Percentiles rank a stretch among this genome's conserved stretches.
Conservation (phyloP, 2,329 filamentous ascomycete species). For the Daldinia sp. region DNA sequence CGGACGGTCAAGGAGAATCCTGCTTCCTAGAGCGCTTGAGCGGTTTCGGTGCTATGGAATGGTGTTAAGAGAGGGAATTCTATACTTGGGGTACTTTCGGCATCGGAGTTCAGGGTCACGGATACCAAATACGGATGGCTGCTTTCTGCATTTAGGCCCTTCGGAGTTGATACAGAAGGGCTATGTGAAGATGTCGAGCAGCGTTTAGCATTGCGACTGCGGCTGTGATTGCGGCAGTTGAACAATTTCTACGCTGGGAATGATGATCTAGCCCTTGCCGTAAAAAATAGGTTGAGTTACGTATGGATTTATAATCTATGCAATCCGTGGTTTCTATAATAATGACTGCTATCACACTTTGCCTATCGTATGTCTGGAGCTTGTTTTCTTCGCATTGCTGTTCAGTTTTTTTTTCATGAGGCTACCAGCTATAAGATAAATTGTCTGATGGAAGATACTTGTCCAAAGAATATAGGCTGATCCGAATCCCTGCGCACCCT, state of each 20-base stretch:
- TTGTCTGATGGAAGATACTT: neutral
- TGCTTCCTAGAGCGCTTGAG: constrained; percentile 56
- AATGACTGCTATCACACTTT: neutral
- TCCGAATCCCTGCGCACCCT: neutral
- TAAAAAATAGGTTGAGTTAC: constrained; percentile 6
- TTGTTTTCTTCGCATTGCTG: neutral
- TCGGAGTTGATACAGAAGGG: constrained; percentile 38
- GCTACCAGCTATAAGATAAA: no score
- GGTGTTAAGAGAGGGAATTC: constrained; percentile 11
- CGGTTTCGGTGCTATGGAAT: neutral
- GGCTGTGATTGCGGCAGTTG: constrained; percentile 10
- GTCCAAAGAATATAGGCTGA: neutral
- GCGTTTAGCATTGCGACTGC: constrained; percentile 22
- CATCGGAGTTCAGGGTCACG: constrained; percentile 42
- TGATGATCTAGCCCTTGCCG: constrained; percentile 10
- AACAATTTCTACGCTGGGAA: constrained; percentile 13
- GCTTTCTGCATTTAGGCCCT: constrained; percentile 40
- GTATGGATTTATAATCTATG: constrained; percentile 14
- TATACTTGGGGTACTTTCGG: constrained; percentile 32
- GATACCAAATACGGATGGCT: constrained; percentile 43
- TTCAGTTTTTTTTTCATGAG: neutral
- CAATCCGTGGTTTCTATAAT: constrained; percentile 7
- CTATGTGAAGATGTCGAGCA: constrained; percentile 26
- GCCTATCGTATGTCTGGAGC: neutral
- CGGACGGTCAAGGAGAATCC: constrained; percentile 92